Base-by-base conservation (phyloP, 352 stramenopile species). In the Phytophthora melonis region DNA sequence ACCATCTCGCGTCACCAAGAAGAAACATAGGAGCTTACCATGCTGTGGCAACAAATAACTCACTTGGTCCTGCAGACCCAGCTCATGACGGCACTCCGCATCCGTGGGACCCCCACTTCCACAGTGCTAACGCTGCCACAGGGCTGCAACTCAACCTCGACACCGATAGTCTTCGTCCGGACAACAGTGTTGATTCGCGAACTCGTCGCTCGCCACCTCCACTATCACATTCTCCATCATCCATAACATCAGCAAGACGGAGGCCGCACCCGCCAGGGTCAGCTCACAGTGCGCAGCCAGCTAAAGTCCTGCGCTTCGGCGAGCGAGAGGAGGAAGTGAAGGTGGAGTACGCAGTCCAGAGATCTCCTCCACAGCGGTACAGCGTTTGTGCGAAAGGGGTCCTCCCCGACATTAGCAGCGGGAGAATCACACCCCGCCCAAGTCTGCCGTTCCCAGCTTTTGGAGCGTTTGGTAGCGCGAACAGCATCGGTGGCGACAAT, bases 1-100 rank as follows among this genome's bases (percentile, higher is more conserved):
- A 72, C 56, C 57, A 47, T 21, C 59, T 57, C 1, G 43, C 60
- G 1, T 90, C 82, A 1, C 85, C 83, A 7, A 61, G 83, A 3
- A 90, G 86, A 60, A 58, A 62, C 11, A 64, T 86, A 21, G 57
- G 56, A 45, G 41, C 79, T 1, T 66, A 60, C 5, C 32, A 66
- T 47, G 32, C 45, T 43, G 39, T n/a, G 23, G 47, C n/a, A 4
- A 36, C 47, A 61, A 53, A 53, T 25, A 50, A 16, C 36, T 5
- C 27, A 3, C n/a, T 54, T 3, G 1, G 18, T 14, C 18, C n/a
- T 23, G 21, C 30, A 23, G 45, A 32, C 18, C 19, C 34, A 25
- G 13, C 2, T 16, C 39, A 21, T 41, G 58, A 27, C 13, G 21
- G 43, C 27, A 18, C 21, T 53, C 10, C 32, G 21, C 41, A 49